A percentile compares a stretch with the other conserved stretches of the same genome.
Conservation (phyloP, 163 green algal genomes). For the Botryococcus braunii region DNA sequence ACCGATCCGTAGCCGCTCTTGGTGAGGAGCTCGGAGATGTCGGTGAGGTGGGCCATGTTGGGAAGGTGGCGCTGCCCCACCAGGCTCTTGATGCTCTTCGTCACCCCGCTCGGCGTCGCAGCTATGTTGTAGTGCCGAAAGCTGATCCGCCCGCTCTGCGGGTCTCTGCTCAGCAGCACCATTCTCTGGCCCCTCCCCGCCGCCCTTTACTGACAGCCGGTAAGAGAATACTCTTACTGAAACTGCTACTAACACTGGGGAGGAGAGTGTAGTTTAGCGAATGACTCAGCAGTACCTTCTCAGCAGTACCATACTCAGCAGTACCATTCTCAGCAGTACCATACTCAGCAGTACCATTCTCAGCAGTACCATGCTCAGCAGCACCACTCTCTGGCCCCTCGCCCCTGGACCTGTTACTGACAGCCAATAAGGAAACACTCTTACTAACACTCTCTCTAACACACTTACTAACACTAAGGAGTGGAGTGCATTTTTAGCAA, state of each 20-base stretch:
- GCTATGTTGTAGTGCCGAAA: slow-evolving; percentile 75
- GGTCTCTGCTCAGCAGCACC: slow-evolving; percentile 74
- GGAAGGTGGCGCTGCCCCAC: slow-evolving; percentile 57
- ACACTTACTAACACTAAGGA: no score
- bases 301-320: no score
- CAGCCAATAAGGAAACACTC: no score
- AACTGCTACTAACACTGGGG: no score
- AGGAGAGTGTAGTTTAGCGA: no score
- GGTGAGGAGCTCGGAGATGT: slow-evolving; percentile 85
- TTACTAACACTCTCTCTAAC: no score
- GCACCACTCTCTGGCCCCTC: slow-evolving; percentile 80
- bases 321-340: no score
- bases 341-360: no score
- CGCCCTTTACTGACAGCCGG: neutral
- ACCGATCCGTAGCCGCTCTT: slow-evolving; percentile 74
- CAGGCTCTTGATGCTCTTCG: slow-evolving; percentile 53
- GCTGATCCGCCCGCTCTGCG: slow-evolving; percentile 41
- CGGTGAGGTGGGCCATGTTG: slow-evolving; percentile 64
- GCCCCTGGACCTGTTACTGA: no score
- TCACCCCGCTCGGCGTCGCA: slow-evolving; percentile 64
- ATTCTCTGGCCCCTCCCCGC: slow-evolving; percentile 44
- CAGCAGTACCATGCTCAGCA: no score
- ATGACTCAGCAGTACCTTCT: no score
- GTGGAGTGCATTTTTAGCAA: no score
- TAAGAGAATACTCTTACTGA: neutral